These are phyloP conservation scores for Fraxinus greggii DNA, from an alignment of 305 asterid genomes.

Conservation along the genomic window DNA sequence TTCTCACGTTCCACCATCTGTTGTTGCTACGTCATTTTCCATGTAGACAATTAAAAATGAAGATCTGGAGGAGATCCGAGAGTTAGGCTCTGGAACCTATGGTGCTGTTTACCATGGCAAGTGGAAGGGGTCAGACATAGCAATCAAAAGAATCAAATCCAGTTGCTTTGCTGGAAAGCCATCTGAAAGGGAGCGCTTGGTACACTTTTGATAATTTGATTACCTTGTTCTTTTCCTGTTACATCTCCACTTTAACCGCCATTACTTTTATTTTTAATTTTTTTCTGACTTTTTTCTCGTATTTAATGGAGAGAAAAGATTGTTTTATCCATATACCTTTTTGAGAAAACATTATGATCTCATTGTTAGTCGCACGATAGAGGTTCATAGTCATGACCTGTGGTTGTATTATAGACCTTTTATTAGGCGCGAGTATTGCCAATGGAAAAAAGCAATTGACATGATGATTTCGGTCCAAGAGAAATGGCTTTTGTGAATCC, in stretches of 20 bases:
- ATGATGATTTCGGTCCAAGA: background rate
- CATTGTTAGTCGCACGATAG: background rate
- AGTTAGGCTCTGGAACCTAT: conserved; percentile 91
- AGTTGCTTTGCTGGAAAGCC: conserved; percentile 98
- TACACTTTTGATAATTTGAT: conserved; percentile 29
- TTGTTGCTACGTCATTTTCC: conserved; percentile 11
- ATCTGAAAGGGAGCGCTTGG: conserved; percentile 96
- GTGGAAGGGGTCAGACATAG: conserved; percentile 98
- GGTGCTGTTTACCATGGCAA: conserved; percentile 96
- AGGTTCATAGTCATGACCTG: background rate
- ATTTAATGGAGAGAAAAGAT: background rate
- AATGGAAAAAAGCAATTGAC: background rate
- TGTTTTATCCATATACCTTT: background rate
- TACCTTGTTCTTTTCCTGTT: background rate
- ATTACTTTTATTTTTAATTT: background rate
- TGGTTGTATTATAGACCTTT: background rate
- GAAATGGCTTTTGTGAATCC: background rate
- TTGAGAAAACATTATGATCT: background rate
- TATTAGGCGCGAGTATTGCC: background rate
- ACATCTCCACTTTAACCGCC: background rate
- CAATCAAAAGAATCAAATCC: conserved; percentile 91
- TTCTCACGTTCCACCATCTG: conserved; percentile 11
- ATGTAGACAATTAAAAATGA: conserved; percentile 77
- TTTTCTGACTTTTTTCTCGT: background rate
- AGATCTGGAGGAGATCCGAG: conserved; percentile 96